A percentile compares a stretch with the other conserved stretches of the same genome.
Evolutionary conservation across 2,329 filamentous ascomycete genomes (phyloP).

Genomic region (Aspergillus hiratsukae): DNA sequence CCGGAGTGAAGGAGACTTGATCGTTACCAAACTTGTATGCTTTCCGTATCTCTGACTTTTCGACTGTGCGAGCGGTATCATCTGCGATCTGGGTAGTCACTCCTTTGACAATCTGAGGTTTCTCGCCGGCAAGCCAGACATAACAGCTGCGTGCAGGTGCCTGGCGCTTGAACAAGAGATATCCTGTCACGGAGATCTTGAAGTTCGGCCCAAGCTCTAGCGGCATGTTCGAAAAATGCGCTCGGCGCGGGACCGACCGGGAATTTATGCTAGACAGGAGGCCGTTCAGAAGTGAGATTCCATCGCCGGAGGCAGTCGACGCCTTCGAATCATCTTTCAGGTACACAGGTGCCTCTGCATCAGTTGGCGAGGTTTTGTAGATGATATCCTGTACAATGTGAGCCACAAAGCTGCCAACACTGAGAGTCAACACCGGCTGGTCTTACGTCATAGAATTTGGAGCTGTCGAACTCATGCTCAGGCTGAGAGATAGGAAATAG

Average conservation of each 20-base stretch:
- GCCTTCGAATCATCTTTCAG: constrained; percentile 48
- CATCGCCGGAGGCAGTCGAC: constrained; percentile 65
- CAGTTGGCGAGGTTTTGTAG: constrained; percentile 67
- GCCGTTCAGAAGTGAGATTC: constrained; percentile 71
- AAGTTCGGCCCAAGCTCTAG: constrained; percentile 83
- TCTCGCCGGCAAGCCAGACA: constrained; percentile 83
- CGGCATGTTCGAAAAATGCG: constrained; percentile 80
- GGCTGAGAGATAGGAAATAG: constrained; percentile 79
- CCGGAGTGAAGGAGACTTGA: constrained; percentile 76
- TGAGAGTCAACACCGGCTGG: neutral
- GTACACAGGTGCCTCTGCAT: constrained; percentile 62
- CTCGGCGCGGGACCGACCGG: constrained; percentile 77
- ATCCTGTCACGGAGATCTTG: constrained; percentile 87
- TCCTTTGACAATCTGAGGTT: constrained; percentile 70
- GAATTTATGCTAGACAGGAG: constrained; percentile 86
- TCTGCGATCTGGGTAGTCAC: constrained; percentile 72
- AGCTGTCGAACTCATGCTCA: constrained; percentile 69
- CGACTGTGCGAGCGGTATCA: constrained; percentile 70
- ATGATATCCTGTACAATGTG: constrained; percentile 68
- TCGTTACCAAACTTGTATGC: constrained; percentile 96
- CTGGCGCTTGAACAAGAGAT: constrained; percentile 81
- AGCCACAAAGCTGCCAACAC: constrained; percentile 7
- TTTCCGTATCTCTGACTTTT: constrained; percentile 78
- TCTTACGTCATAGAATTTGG: constrained; percentile 84
- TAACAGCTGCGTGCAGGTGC: constrained; percentile 77